Evolutionary conservation across 805 yeast species (phyloP).

Genomic region (Ogataea trehaloabstinens): DNA sequence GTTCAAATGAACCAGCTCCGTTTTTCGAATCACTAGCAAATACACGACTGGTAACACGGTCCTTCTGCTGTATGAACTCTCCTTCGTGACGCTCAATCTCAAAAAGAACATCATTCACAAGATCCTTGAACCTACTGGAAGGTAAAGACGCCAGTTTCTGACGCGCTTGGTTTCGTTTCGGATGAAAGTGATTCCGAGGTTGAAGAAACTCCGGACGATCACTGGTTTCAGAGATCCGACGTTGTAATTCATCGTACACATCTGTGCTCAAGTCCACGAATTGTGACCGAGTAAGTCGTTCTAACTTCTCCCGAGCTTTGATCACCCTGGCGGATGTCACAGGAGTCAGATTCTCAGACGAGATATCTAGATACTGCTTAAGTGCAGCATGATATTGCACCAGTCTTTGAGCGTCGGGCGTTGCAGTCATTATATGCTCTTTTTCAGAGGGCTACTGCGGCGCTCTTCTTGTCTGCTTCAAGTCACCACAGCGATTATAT

Average conservation of each 20-base stretch:
- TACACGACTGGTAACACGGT: slow-evolving; percentile 13
- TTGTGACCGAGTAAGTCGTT: slow-evolving; percentile 77
- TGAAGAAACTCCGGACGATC: slow-evolving; percentile 57
- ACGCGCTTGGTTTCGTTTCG: slow-evolving; percentile 93
- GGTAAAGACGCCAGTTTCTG: slow-evolving; percentile 86
- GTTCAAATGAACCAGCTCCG: slow-evolving; percentile 19
- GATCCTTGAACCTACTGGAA: slow-evolving; percentile 77
- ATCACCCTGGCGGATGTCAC: slow-evolving; percentile 59
- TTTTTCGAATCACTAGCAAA: slow-evolving; percentile 8
- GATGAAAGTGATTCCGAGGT: slow-evolving; percentile 76
- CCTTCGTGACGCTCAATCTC: slow-evolving; percentile 67
- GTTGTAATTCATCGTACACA: slow-evolving; percentile 85
- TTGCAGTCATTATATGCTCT: slow-evolving; percentile 9
- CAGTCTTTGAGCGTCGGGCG: slow-evolving; percentile 19
- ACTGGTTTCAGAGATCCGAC: slow-evolving; percentile 63
- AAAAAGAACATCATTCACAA: slow-evolving; percentile 82
- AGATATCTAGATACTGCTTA: slow-evolving; percentile 48
- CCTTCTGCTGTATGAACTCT: slow-evolving; percentile 12
- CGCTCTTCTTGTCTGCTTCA: too few species aligned
- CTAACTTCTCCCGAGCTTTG: slow-evolving; percentile 81
- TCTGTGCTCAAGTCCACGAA: slow-evolving; percentile 90
- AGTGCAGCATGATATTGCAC: slow-evolving; percentile 45
- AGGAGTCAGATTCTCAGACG: slow-evolving; percentile 43
- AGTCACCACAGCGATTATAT: too few species aligned
- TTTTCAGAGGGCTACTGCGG: too few species aligned